phyloP scores from a whole-genome alignment of 306 rosid genomes.

The Carpinus fangiana region DNA sequence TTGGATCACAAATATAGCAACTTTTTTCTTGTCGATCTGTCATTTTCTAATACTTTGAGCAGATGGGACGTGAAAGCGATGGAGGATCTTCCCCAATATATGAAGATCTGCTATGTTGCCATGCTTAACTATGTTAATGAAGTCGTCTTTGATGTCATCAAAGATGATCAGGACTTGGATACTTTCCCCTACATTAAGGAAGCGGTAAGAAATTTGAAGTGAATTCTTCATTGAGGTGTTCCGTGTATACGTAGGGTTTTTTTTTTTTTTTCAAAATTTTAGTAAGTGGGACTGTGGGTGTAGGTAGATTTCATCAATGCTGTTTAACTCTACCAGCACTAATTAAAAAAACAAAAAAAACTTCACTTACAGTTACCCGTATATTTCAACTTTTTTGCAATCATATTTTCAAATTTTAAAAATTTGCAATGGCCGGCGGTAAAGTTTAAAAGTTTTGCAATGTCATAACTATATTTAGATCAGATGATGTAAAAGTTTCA shows the following conservation, averaged over 20 bases:
- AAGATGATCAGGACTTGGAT: slow-evolving; percentile 4
- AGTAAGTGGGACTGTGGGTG: too few relatives aligned
- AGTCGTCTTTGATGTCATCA: slow-evolving; percentile 2
- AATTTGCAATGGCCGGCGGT: too few relatives aligned
- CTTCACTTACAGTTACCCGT: too few relatives aligned
- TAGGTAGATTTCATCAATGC: neutral
- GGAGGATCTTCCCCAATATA: slow-evolving; percentile 29
- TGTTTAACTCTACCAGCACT: neutral
- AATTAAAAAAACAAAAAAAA: too few relatives aligned
- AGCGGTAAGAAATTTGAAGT: slow-evolving; percentile 14
- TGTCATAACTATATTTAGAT: too few relatives aligned
- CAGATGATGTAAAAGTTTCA: too few relatives aligned
- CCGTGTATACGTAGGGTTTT: too few relatives aligned
- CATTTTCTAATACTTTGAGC: neutral
- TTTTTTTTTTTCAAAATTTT: too few relatives aligned
- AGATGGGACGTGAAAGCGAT: slow-evolving; percentile 29
- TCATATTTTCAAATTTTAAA: too few relatives aligned
- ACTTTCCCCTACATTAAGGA: slow-evolving; percentile 5
- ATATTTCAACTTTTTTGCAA: too few relatives aligned
- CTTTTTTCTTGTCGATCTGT: neutral
- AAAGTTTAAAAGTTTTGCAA: too few relatives aligned
- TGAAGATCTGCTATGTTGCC: slow-evolving; percentile 32
- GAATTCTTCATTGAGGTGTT: neutral
- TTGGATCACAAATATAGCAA: neutral
- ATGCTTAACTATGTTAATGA: slow-evolving; percentile 31